Evolutionary conservation across 2,329 filamentous ascomycete species (phyloP), one percentile per base, ranked within the genome.

Genomic region (Fusarium albidum): DNA sequence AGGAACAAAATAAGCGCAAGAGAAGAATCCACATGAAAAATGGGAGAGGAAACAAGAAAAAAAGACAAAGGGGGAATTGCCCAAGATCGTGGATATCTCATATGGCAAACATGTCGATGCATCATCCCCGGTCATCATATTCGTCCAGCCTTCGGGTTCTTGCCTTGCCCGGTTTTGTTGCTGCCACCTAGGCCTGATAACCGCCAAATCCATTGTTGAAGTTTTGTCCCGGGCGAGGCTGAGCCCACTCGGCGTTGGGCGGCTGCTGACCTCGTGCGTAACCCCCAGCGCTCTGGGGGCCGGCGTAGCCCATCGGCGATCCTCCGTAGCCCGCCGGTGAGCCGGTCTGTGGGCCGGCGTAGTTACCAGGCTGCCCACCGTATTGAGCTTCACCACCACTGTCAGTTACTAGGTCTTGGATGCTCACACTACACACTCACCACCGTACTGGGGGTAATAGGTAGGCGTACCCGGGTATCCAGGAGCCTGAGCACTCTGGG

Each of bases 381-480:
- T 80, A 86, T 69, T 82, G 81, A 49, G 74, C 80, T 79, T 55
- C 48, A 61, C 53, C 39, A 47, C 18, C 7, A 42, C 14, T 31
- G 67, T 74, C 59, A 74, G 70, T 61, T 65, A 49, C 49, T 33
- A 21, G 27, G 9, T 21, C 31, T 25, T 14, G 26, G 14, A 21
- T 17, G 28, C 14, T 52, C 11, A 28, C 26, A 26, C 21, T 49
- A 55, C 63, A 52, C 48, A 80, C 81, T 75, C 84, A 83, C 91
- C 91, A 71, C 90, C 89, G 72, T 98, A 98, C 77, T 98, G 95
- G 64, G 94, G 92, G 75, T 97, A 98, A 80, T 92, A 97, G 52
- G 86, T 88, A 37, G 91, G 90, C 37, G 91, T 91, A 67, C 88
- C 90, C 60, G 90, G 88, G 70, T 89, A 96, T 49, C 82, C 86